Percentiles rank a stretch among this genome's conserved stretches.
phyloP scores from a whole-genome alignment of 108 stramenopile species.

The Nitzschia inconspicua region DNA sequence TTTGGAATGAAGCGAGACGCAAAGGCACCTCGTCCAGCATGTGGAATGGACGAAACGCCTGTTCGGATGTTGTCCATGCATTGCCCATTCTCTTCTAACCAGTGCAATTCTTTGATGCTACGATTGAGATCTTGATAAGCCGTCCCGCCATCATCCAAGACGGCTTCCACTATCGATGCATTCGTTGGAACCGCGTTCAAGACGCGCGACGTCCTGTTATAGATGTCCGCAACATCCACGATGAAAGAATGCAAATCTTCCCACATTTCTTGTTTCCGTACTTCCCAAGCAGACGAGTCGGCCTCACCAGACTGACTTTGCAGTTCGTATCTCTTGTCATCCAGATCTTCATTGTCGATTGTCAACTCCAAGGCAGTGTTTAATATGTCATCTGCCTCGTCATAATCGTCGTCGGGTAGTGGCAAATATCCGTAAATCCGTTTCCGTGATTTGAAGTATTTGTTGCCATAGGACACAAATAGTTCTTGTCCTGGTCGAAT shows the following conservation, averaged over 20 bases:
- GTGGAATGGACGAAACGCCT: slow-evolving; percentile 46
- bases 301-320: neutral
- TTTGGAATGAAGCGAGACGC: slow-evolving; percentile 70
- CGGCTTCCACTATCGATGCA: neutral
- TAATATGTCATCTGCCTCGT: slow-evolving; percentile 1
- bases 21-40: slow-evolving; percentile 79
- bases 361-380: neutral
- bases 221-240: neutral
- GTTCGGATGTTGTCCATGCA: slow-evolving; percentile 65
- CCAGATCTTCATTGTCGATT: neutral
- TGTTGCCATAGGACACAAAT: slow-evolving; percentile 29
- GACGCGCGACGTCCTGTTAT: slow-evolving; percentile 12
- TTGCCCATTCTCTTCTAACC: slow-evolving; percentile 60
- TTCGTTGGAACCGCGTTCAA: slow-evolving; percentile 34
- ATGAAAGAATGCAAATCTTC: slow-evolving; percentile 18
- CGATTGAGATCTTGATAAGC: slow-evolving; percentile 19
- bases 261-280: slow-evolving; percentile 3
- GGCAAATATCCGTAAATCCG: slow-evolving; percentile 20
- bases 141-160: slow-evolving; percentile 24
- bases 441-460: slow-evolving; percentile 18
- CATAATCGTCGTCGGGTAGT: slow-evolving; percentile 15
- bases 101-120: slow-evolving; percentile 35
- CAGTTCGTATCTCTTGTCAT: neutral
- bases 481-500: slow-evolving; percentile 57
- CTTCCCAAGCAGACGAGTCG: neutral